Percentiles rank a stretch among this genome's conserved stretches.
These are phyloP conservation scores for Tulasnella sp. DNA, from an alignment of 768 basidiomycete species.

Conservation along the genomic window DNA sequence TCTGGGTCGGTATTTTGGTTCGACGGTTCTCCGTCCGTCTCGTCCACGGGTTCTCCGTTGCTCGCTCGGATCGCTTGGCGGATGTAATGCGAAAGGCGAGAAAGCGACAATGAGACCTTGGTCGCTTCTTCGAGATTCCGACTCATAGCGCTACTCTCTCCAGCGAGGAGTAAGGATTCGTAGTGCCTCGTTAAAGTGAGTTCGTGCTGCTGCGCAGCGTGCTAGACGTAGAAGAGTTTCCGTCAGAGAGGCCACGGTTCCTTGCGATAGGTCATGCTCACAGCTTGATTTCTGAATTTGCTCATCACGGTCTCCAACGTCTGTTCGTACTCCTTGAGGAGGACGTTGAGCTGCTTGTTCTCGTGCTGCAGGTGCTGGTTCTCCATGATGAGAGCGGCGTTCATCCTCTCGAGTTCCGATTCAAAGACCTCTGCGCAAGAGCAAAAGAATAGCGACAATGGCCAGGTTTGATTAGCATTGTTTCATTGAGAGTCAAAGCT, in stretches of 20 bases:
- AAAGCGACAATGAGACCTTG: slow-evolving; percentile 52
- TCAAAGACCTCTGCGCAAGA: slow-evolving; percentile 75
- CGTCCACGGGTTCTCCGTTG: slow-evolving; percentile 42
- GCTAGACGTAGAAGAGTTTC: slow-evolving; percentile 32
- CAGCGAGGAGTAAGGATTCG: slow-evolving; percentile 64
- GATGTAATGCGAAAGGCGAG: slow-evolving; percentile 57
- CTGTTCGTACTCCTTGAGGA: slow-evolving; percentile 89
- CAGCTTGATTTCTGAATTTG: slow-evolving; percentile 87
- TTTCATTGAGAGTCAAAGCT: neutral
- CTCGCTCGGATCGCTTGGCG: slow-evolving; percentile 62
- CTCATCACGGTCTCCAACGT: slow-evolving; percentile 95
- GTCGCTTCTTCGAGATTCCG: slow-evolving; percentile 47
- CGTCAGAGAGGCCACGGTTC: neutral
- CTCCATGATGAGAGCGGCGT: slow-evolving; percentile 84
- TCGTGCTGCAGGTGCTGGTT: slow-evolving; percentile 88
- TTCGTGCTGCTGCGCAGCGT: slow-evolving; percentile 88
- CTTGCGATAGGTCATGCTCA: slow-evolving; percentile 22
- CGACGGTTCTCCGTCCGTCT: slow-evolving; percentile 9
- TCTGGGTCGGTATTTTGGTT: neutral
- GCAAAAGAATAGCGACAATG: neutral
- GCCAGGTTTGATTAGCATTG: neutral
- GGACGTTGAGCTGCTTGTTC: slow-evolving; percentile 80
- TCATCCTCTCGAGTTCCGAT: slow-evolving; percentile 81
- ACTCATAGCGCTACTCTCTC: slow-evolving; percentile 45
- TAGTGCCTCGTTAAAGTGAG: slow-evolving; percentile 81